Evolutionary conservation across 148 eudicot species (phyloP).

Genomic region (Fallopia convolvulus): DNA sequence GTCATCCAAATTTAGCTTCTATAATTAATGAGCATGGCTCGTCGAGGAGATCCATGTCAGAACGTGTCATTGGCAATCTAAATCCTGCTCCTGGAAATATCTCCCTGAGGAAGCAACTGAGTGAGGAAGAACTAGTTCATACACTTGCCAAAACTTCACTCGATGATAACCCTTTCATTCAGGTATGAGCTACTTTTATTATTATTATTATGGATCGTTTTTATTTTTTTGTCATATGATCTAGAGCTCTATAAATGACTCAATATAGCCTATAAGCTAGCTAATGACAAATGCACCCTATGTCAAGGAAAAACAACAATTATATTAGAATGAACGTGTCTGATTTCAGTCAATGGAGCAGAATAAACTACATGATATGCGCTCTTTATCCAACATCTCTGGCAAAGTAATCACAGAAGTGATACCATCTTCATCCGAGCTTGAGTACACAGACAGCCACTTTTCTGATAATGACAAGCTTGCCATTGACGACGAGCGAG

Average conservation of each 20-base stretch:
- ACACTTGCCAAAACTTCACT: conserved; percentile 25
- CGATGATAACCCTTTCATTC: conserved; percentile 37
- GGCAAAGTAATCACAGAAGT: conserved; percentile 45
- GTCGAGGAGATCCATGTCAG: conserved; percentile 82
- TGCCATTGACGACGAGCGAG: conserved; percentile 35
- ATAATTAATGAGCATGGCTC: conserved; percentile 58
- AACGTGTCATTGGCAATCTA: conserved; percentile 47
- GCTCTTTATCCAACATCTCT: conserved; percentile 22
- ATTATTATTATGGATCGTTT: not conserved
- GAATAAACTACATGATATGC: conserved; percentile 37
- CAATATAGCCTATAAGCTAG: not conserved
- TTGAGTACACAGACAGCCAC: conserved; percentile 27
- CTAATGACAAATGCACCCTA: not conserved
- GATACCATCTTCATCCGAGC: conserved; percentile 28
- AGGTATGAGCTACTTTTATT: conserved; percentile 23
- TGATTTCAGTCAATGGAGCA: conserved; percentile 48
- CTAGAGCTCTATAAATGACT: not conserved
- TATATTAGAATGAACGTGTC: not conserved
- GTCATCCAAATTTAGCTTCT: conserved; percentile 53
- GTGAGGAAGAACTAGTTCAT: conserved; percentile 37
- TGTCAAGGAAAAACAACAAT: not conserved
- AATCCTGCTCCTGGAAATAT: conserved; percentile 58
- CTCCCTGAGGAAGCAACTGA: conserved; percentile 72
- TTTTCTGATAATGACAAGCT: conserved; percentile 27
- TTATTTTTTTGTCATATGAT: not conserved